A percentile compares a stretch with the other conserved stretches of the same genome.
These are phyloP conservation scores for Septoria petroselini DNA, from an alignment of 2,329 filamentous ascomycete genomes.

Conservation along the genomic window DNA sequence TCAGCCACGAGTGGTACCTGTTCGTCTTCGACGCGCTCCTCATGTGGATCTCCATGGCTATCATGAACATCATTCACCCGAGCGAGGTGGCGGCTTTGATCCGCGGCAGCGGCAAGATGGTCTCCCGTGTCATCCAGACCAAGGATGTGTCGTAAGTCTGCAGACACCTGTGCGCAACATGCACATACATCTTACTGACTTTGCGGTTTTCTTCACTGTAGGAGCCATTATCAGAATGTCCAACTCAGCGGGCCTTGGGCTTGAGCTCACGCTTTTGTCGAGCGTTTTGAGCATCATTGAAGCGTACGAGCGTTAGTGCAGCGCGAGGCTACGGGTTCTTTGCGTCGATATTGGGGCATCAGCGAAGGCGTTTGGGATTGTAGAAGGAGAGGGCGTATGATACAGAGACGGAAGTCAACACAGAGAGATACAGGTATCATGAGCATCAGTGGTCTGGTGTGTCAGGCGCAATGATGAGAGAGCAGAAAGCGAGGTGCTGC, in stretches of 20 bases:
- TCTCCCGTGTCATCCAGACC: conserved; percentile 14
- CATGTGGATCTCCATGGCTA: conserved; percentile 21
- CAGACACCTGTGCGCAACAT: neutral
- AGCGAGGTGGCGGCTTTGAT: conserved; percentile 21
- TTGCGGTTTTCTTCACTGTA: neutral
- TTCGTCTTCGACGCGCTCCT: conserved; percentile 25
- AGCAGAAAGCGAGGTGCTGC: too few relatives aligned
- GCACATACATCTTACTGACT: neutral
- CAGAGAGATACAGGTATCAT: too few relatives aligned
- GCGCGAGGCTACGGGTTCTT: neutral
- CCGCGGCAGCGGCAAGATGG: conserved; percentile 17
- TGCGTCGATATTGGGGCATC: too few relatives aligned
- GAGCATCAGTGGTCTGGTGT: too few relatives aligned
- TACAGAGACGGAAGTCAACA: too few relatives aligned
- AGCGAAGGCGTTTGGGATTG: too few relatives aligned
- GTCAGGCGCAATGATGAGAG: too few relatives aligned
- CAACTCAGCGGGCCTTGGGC: conserved; percentile 2
- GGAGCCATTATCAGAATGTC: conserved; percentile 1
- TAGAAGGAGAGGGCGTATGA: too few relatives aligned
- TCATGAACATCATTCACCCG: conserved; percentile 19
- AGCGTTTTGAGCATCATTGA: neutral
- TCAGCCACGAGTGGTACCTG: conserved; percentile 37
- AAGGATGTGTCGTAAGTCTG: conserved; percentile 13
- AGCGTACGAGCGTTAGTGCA: neutral
- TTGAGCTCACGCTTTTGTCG: conserved; percentile 37